Evolutionary conservation across 1,139 yeast species (phyloP), one percentile per base, ranked within the genome.

Genomic region (Yamadazyma epiphylla): DNA sequence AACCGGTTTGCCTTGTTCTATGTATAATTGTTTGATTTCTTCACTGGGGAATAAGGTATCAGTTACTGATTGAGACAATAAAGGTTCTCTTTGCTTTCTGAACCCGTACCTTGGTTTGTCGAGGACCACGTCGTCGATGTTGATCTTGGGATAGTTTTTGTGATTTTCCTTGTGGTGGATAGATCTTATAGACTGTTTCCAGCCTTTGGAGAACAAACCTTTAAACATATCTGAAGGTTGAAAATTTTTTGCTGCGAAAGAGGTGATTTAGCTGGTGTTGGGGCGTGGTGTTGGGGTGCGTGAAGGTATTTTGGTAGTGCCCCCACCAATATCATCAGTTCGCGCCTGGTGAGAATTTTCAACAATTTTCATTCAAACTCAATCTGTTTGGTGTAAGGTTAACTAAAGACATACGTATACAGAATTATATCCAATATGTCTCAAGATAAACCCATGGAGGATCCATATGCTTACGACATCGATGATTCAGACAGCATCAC

Each of bases 401-500:
- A 15, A 25, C 13, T 19, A 25, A 13, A 21, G 11, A 21, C 8
- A 5, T 13, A 22, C 13, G 16, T 4, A 25, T 13, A 14, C 13
- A 11, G 8, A 5, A 7, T 21, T 14, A 13, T 5, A 15, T 20
- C 16, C 19, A 12, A 16, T 19, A 41, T 41, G 47, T 42, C 46
- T 16, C 34, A 32, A 24, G 48, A 40, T 22, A 28, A 32, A 19
- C 32, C 29, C 3, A 41, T 19, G 10, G 64, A 58, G 38, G 88
- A 81, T 55, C 81, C 81, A 31, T 81, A 83, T 58, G 77, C 72
- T 45, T 79, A 77, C 53, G 86, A 80, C 45, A 10, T 7, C 7
- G 74, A 65, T 34, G 85, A 78, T 41, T 76, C 72, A 42, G 69
- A 71, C 43, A 84, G 81, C 53, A 86, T 91, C 66, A 88, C 97